These are phyloP conservation scores for Zopfochytrium polystomum DNA, from an alignment of 371 early-diverging fungal genomes.

Conservation along the genomic window DNA sequence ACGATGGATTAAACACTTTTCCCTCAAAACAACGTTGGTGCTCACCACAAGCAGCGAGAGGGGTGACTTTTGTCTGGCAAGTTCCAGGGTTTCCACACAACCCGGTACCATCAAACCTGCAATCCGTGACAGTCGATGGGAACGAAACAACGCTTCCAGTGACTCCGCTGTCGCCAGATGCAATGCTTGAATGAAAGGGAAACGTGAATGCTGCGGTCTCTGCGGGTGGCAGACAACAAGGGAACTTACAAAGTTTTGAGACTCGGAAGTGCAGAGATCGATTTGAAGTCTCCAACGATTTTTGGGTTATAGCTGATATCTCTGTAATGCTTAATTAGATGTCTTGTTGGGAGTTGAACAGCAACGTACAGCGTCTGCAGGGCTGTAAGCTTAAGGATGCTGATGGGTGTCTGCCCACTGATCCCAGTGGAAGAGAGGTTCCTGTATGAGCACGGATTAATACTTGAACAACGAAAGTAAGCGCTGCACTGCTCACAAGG, in stretches of 20 bases:
- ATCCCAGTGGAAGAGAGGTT: too few species aligned
- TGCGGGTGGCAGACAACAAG: neutral
- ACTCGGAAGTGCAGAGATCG: conserved; percentile 3
- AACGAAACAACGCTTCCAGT: conserved; percentile 5
- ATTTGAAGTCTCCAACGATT: too few species aligned
- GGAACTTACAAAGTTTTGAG: conserved; percentile 7
- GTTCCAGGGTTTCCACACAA: conserved; percentile 14
- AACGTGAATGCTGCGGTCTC: neutral
- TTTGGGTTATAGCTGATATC: too few species aligned
- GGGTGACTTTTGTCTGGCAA: neutral
- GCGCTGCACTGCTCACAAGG: too few species aligned
- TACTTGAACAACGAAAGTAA: too few species aligned
- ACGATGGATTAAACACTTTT: neutral
- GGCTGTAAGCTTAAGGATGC: too few species aligned
- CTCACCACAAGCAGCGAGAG: conserved; percentile 5
- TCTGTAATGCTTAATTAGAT: too few species aligned
- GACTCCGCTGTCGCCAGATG: neutral
- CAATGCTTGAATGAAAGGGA: neutral
- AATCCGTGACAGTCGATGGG: neutral
- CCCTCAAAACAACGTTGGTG: neutral
- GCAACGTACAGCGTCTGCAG: too few species aligned
- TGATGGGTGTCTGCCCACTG: too few species aligned
- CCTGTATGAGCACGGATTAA: too few species aligned
- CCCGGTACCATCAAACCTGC: neutral
- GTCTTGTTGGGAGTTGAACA: too few species aligned